Percentiles rank a stretch among this genome's conserved stretches.
phyloP scores from a whole-genome alignment of 345 rosid species.

The Mercurialis annua region DNA sequence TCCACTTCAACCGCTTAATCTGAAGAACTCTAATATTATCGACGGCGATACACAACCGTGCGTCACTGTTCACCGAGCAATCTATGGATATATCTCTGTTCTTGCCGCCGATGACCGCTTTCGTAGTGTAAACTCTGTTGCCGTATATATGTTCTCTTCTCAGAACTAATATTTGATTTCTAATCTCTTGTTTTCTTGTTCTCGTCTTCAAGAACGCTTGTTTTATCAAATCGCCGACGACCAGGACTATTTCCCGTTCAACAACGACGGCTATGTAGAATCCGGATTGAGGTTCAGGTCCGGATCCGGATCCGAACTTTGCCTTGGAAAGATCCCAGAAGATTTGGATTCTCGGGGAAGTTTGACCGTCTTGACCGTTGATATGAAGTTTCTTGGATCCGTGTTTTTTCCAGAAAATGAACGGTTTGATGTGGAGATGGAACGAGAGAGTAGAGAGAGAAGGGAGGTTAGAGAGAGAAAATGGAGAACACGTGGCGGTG shows the following conservation, averaged over 20 bases:
- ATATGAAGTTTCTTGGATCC: conserved; percentile 54
- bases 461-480: conserved; percentile 41
- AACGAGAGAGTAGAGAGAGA: conserved; percentile 55
- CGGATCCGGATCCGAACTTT: conserved; percentile 74
- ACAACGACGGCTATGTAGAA: conserved; percentile 75
- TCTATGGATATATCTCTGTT: conserved; percentile 64
- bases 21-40: conserved; percentile 57
- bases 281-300: conserved; percentile 78
- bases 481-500: conserved; percentile 31
- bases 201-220: conserved; percentile 59
- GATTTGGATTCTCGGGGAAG: conserved; percentile 40
- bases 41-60: conserved; percentile 53
- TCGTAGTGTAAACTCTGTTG: conserved; percentile 55
- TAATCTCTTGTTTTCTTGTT: conserved; percentile 32
- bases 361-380: background rate
- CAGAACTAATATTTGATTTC: conserved; percentile 50
- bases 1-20: conserved; percentile 81
- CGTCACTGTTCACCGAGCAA: conserved; percentile 56
- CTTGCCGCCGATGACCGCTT: conserved; percentile 72
- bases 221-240: conserved; percentile 66
- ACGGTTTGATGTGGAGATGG: conserved; percentile 64
- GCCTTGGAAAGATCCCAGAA: conserved; percentile 80
- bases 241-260: conserved; percentile 58
- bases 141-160: conserved; percentile 82
- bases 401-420: conserved; percentile 70